Conservation (phyloP, 1,284 basidiomycete species). For the Cryptococcus amylolentus region DNA sequence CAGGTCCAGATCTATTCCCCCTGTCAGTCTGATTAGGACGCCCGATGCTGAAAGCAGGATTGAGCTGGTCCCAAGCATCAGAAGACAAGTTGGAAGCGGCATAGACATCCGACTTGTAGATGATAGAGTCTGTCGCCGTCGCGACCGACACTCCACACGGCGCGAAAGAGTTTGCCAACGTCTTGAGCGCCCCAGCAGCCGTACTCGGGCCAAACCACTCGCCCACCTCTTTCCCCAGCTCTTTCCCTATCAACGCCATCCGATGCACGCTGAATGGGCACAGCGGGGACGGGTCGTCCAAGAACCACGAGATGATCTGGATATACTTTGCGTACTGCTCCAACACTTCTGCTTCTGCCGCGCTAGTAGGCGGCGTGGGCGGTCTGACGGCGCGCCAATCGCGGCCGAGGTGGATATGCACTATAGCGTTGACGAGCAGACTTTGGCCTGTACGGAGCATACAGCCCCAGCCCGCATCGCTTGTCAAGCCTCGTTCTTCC, state of each 20-base stretch:
- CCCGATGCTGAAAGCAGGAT: not conserved
- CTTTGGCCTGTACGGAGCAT: constrained; percentile 95
- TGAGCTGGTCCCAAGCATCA: constrained; percentile 23
- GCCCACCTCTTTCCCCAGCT: constrained; percentile 90
- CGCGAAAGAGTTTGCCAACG: constrained; percentile 73
- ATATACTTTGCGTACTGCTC: constrained; percentile 61
- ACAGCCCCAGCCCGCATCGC: constrained; percentile 95
- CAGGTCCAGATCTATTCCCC: constrained; percentile 1
- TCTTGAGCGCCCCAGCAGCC: constrained; percentile 91
- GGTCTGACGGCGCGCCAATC: constrained; percentile 64
- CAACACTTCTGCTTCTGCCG: constrained; percentile 25
- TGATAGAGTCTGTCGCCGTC: constrained; percentile 73
- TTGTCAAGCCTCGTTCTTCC: constrained; percentile 75
- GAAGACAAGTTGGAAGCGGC: constrained; percentile 63
- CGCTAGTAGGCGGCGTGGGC: constrained; percentile 11
- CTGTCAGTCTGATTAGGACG: not conserved
- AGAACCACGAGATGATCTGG: constrained; percentile 87
- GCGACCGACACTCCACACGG: constrained; percentile 77
- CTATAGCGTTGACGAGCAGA: constrained; percentile 80
- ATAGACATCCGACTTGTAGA: constrained; percentile 83
- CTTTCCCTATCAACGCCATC: constrained; percentile 91
- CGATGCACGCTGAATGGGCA: constrained; percentile 94
- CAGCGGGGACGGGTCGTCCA: constrained; percentile 83
- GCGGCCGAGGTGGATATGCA: constrained; percentile 78
- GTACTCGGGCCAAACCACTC: constrained; percentile 98